phyloP scores from a whole-genome alignment of 164 flowering plant species.

The Kingdonia uniflora region DNA sequence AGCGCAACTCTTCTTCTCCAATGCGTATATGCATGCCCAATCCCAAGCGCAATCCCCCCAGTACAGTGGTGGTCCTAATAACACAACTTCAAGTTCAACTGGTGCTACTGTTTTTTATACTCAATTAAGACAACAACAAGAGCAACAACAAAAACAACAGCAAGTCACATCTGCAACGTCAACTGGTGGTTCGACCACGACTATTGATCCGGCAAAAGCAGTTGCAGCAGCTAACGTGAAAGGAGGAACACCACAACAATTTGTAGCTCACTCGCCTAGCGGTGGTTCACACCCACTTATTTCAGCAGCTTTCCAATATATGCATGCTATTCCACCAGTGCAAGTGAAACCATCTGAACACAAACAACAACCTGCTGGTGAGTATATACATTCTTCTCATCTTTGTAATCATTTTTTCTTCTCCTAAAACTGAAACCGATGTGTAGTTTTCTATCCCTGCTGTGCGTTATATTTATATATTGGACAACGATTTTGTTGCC shows the following conservation, averaged over 20 bases:
- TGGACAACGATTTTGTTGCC: constrained; percentile 17
- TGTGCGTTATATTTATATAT: constrained; percentile 12
- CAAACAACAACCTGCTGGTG: constrained; percentile 67
- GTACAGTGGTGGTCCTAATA: too few relatives aligned
- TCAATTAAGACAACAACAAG: constrained; percentile 35
- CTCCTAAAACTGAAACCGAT: constrained; percentile 1
- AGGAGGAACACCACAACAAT: constrained; percentile 30
- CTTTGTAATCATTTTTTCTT: neutral
- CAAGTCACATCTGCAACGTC: constrained; percentile 28
- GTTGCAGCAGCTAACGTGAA: constrained; percentile 41
- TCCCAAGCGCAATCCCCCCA: too few relatives aligned
- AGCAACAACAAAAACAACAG: constrained; percentile 28
- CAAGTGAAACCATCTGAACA: constrained; percentile 71
- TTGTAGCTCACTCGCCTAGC: constrained; percentile 33
- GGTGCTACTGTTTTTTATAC: constrained; percentile 1
- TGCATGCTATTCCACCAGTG: constrained; percentile 45
- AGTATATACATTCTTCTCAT: constrained; percentile 22
- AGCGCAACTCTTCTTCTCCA: constrained; percentile 23
- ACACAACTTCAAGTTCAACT: too few relatives aligned
- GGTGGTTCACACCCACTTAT: constrained; percentile 31
- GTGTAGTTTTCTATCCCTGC: neutral
- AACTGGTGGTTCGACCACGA: constrained; percentile 25
- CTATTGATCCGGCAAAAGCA: constrained; percentile 58
- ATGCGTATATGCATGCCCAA: too few relatives aligned
- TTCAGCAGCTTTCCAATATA: constrained; percentile 49